Evolutionary conservation across 768 basidiomycete species (phyloP).

Genomic region (Tylopilus subfusipes): DNA sequence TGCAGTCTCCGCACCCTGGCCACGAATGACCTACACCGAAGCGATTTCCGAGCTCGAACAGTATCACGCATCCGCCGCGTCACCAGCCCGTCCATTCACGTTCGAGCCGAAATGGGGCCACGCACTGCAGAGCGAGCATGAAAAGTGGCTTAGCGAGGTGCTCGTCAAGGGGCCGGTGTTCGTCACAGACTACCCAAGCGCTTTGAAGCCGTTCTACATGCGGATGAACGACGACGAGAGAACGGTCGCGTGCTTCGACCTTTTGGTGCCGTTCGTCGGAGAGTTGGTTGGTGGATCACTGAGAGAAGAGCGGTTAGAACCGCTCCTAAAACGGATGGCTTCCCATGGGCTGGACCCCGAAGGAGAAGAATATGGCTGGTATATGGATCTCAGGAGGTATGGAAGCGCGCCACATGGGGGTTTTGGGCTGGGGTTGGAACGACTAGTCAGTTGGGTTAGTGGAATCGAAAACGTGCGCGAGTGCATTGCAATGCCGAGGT

Average conservation of each 20-base stretch:
- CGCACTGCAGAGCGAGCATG: constrained; percentile 84
- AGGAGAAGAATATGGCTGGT: constrained; percentile 57
- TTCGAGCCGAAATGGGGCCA: constrained; percentile 65
- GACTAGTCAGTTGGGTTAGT: constrained; percentile 81
- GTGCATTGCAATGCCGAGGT: constrained; percentile 87
- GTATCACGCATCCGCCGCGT: constrained; percentile 27
- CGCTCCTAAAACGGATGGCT: constrained; percentile 50
- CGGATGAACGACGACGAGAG: constrained; percentile 52
- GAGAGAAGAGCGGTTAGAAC: constrained; percentile 67
- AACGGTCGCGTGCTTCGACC: constrained; percentile 93
- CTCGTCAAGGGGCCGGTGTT: constrained; percentile 77
- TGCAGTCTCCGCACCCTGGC: constrained; percentile 48
- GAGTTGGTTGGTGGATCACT: constrained; percentile 93
- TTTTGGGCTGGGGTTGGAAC: constrained; percentile 94
- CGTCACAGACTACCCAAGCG: constrained; percentile 82
- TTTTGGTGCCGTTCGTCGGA: constrained; percentile 83
- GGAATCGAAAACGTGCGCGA: constrained; percentile 91
- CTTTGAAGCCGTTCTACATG: constrained; percentile 97
- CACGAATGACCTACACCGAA: constrained; percentile 72
- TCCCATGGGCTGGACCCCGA: constrained; percentile 41
- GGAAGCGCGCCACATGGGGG: constrained; percentile 93
- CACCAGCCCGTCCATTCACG: constrained; percentile 39
- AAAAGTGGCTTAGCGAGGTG: constrained; percentile 79
- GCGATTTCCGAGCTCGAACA: constrained; percentile 60
- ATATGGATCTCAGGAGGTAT: constrained; percentile 76